Evolutionary conservation across 106 monocot species (phyloP).

Genomic region (Dendrobium officinale): DNA sequence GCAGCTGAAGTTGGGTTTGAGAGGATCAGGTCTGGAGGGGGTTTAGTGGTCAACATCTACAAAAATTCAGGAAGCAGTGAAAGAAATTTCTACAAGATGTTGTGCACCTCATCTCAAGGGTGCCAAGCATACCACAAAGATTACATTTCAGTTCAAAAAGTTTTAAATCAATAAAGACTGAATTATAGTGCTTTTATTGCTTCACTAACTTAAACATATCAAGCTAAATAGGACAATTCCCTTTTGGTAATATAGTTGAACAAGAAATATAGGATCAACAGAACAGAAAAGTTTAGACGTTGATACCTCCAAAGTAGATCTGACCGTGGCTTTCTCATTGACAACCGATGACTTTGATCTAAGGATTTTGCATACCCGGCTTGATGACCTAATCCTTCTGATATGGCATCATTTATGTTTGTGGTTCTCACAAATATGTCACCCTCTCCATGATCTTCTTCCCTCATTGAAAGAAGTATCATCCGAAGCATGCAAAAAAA

Average conservation of each 20-base stretch:
- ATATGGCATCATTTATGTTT: constrained; percentile 56
- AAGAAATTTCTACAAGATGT: too few relatives aligned
- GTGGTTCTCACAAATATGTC: constrained; percentile 59
- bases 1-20: too few relatives aligned
- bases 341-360: constrained; percentile 45
- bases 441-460: constrained; percentile 79
- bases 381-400: constrained; percentile 53
- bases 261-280: not conserved
- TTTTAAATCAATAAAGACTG: not conserved
- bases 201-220: not conserved
- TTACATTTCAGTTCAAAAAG: not conserved
- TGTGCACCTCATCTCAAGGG: not conserved
- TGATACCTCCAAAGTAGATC: constrained; percentile 92
- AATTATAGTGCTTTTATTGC: not conserved
- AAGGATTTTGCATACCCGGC: constrained; percentile 15
- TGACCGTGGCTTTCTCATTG: constrained; percentile 71
- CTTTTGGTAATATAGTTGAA: not conserved
- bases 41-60: too few relatives aligned
- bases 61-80: too few relatives aligned
- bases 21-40: too few relatives aligned
- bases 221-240: not conserved
- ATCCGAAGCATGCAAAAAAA: constrained; percentile 94
- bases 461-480: constrained; percentile 87
- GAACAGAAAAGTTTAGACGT: not conserved
- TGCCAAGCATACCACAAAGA: not conserved